Evolutionary conservation across 768 basidiomycete species (phyloP), one percentile per base, ranked within the genome.

Genomic region (Termitomyces bulborhizus): DNA sequence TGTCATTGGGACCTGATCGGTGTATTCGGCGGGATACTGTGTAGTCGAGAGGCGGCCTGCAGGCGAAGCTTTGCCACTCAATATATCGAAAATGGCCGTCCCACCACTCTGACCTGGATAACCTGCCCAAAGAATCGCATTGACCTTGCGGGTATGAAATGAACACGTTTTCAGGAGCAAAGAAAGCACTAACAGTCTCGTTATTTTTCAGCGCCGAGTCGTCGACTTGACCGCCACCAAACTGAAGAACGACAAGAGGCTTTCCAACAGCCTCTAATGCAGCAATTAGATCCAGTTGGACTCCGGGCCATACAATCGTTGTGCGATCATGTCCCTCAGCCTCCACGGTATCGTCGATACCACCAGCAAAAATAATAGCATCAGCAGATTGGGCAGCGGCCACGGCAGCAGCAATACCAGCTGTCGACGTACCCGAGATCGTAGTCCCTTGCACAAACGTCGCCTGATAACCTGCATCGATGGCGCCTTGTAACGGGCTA

Each of bases 61-160:
- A 12, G 82, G 82, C 1, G 81, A 72, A 21, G 66, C 68, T 50
- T 78, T 80, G 24, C 82, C 81, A 1, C 64, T 73, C 7, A 84
- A 50, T 55, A 82, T 78, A 53, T 83, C 79, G 46, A 77, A 73
- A 24, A 83, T 55, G 2, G 81, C 81, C 6, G 74, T 70, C 26
- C 81, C 82, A 2, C 80, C 82, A 57, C 75, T 77, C 59, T 82
- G 80, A 4, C 80, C 77, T 1, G 80, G 80, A 62, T 82, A 84
- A 4, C 82, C 82, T 15, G 70, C 81, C 81, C 81, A 83, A 12
- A 83, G 21, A 40, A 83, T 70, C 0, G 80, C 75, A 58, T 77
- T 79, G 41, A 83, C 75, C 80, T 80, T 39, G 32, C 21, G 27
- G 11, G 24, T n/a, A 13, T 4, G 11, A 11, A 8, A 50, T 55